phyloP scores from a whole-genome alignment of 257 asterid species.

The Solanum sparsipilum region DNA sequence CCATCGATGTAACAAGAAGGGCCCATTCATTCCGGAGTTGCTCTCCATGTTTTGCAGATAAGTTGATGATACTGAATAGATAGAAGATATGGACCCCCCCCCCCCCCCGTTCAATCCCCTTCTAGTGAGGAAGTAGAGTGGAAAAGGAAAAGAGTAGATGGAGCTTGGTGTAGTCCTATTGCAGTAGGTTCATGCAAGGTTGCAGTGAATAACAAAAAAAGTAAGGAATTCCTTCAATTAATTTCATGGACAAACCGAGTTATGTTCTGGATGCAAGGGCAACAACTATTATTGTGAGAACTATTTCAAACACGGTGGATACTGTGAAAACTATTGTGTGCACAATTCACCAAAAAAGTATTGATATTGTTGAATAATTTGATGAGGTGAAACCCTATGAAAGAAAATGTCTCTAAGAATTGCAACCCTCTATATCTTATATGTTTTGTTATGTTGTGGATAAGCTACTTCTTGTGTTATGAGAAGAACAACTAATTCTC shows the following conservation, averaged over 20 bases:
- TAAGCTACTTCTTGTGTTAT: slow-evolving; percentile 55
- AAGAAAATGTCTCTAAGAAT: background rate
- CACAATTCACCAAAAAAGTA: slow-evolving; percentile 73
- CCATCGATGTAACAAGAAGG: too few relatives aligned
- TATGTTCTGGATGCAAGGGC: slow-evolving; percentile 72
- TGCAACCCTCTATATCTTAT: background rate
- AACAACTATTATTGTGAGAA: slow-evolving; percentile 69
- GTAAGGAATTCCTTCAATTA: background rate
- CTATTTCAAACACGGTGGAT: slow-evolving; percentile 17
- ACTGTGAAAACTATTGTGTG: slow-evolving; percentile 65
- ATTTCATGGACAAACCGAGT: slow-evolving; percentile 74
- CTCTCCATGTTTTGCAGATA: too few relatives aligned
- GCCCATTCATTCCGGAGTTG: too few relatives aligned
- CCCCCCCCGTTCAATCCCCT: too few relatives aligned
- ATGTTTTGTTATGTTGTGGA: background rate
- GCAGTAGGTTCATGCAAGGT: too few relatives aligned
- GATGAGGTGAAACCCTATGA: slow-evolving; percentile 35
- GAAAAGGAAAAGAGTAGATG: too few relatives aligned
- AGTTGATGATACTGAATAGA: too few relatives aligned
- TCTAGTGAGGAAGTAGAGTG: too few relatives aligned
- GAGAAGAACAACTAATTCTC: slow-evolving; percentile 58
- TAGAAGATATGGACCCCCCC: too few relatives aligned
- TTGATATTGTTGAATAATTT: slow-evolving; percentile 59
- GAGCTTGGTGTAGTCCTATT: too few relatives aligned
- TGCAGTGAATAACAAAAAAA: too few relatives aligned